A percentile compares a stretch with the other conserved stretches of the same genome.
Evolutionary conservation across 1,284 basidiomycete species (phyloP).

Genomic region (Boletus semigastroideus): DNA sequence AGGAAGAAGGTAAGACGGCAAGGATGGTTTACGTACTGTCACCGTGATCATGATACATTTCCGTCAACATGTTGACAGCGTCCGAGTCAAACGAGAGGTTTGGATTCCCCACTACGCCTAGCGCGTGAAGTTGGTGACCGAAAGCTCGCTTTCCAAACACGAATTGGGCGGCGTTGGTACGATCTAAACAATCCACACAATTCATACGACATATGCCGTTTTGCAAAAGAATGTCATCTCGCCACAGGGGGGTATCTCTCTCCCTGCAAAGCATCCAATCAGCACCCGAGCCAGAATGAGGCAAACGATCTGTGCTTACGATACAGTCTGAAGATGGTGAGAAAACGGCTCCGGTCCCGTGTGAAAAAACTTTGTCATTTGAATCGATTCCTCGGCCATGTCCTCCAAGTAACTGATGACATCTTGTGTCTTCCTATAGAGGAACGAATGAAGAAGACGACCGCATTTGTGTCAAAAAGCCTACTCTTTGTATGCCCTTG

Average conservation of each 20-base stretch:
- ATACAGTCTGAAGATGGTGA: conserved; percentile 52
- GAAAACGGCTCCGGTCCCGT: conserved; percentile 77
- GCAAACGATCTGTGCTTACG: conserved; percentile 35
- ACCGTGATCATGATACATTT: conserved; percentile 98
- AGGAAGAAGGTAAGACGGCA: not conserved
- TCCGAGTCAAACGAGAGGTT: conserved; percentile 92
- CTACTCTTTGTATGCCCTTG: conserved; percentile 84
- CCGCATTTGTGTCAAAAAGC: conserved; percentile 17
- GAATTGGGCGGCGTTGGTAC: conserved; percentile 97
- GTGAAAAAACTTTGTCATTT: conserved; percentile 94
- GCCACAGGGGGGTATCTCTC: conserved; percentile 40
- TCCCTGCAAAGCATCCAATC: conserved; percentile 12
- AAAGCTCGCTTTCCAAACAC: conserved; percentile 96
- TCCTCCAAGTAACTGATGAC: conserved; percentile 96
- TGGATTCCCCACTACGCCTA: conserved; percentile 85
- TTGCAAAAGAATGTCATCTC: conserved; percentile 78
- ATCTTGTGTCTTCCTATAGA: conserved; percentile 83
- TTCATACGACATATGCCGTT: conserved; percentile 90
- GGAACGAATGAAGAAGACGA: not conserved
- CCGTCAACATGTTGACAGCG: conserved; percentile 95
- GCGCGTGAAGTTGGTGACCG: conserved; percentile 93
- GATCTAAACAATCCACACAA: conserved; percentile 95
- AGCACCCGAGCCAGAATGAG: not conserved
- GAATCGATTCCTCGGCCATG: conserved; percentile 91
- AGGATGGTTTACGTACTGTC: conserved; percentile 62